Evolutionary conservation across 2,329 filamentous ascomycete genomes (phyloP).

Genomic region (Exophiala xenobiotica): DNA sequence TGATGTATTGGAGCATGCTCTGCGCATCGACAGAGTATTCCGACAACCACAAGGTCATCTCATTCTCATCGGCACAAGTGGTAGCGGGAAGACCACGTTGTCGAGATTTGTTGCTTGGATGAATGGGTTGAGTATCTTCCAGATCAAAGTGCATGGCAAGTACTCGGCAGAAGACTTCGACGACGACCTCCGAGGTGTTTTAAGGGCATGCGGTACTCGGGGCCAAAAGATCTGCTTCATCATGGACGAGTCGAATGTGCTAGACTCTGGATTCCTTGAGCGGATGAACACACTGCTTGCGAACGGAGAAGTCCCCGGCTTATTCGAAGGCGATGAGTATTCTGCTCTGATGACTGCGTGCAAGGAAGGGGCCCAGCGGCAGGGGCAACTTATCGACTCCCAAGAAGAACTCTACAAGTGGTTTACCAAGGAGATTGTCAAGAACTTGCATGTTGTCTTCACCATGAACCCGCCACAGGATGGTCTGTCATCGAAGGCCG

Average conservation of each 20-base stretch:
- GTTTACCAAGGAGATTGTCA: conserved; percentile 99
- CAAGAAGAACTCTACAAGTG: conserved; percentile 99
- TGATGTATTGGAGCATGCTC: conserved; percentile 94
- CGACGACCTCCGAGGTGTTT: conserved; percentile 89
- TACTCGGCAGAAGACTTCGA: conserved; percentile 99
- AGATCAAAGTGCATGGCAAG: conserved; percentile 99
- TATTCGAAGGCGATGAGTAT: conserved; percentile 98
- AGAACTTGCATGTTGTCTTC: conserved; percentile 98
- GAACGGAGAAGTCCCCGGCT: conserved; percentile 97
- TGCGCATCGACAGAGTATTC: conserved; percentile 98
- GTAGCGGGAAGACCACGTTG: conserved; percentile 95
- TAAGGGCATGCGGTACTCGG: conserved; percentile 92
- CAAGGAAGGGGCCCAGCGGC: conserved; percentile 95
- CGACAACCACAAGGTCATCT: conserved; percentile 96
- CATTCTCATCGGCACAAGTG: conserved; percentile 97
- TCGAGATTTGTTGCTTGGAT: conserved; percentile 99
- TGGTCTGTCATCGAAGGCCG: conserved; percentile 90
- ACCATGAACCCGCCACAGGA: conserved; percentile 99
- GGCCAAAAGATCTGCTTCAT: conserved; percentile 99
- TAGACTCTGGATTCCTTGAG: conserved; percentile 97
- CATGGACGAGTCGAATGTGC: conserved; percentile 98
- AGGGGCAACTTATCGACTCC: conserved; percentile 91
- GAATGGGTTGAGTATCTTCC: conserved; percentile 98
- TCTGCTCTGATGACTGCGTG: conserved; percentile 98
- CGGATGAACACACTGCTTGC: conserved; percentile 98